Base-by-base conservation (phyloP, 257 asterid genomes). In the Lavandula angustifolia region DNA sequence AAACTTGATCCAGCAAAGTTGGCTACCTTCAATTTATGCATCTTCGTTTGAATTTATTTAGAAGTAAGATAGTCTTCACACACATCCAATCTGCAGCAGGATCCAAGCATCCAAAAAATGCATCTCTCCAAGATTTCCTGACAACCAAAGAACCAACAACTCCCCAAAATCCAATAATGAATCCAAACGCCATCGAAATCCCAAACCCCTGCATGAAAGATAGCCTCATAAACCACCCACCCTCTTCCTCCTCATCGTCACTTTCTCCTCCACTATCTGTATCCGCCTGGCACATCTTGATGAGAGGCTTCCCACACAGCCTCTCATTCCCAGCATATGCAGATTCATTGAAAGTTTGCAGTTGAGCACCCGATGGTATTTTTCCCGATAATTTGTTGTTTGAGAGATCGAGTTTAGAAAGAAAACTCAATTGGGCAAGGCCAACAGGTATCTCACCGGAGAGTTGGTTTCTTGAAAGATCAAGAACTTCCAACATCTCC, bases 221-320 rank as follows among this genome's bases (percentile, higher is more conserved):
- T 22, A 22, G 27, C 2, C 2, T 22, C 27, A 22, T 22, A 0
- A 2, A 0, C 27, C n/a, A 52, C 13, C 35, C 37, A 52, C 29
- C 17, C 4, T n/a, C 29, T 12, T 33, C 2, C 41, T 54, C 43
- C 1, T 32, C 6, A 3, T 1, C 8, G n/a, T 4, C 8, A n/a
- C 1, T 7, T 29, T 54, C 59, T 41, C 7, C 41, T 42, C 37
- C 32, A 13, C 27, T 2, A 22, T 22, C 2, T 16, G 34, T 27
- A 8, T 1, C 42, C 7, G 42, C 42, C 42, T 7, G 0, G 52
- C 80, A 78, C 4, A 9, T 9, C 7, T 16, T 12, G 12, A 78
- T 12, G 12, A 78, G 64, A 12, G 83, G 80, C 11, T 0, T 44
- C 4, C 82, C 82, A n/a, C 82, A 78, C 4, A 78, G 64, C 9